Conservation (phyloP, 192 early-diverging fungal genomes). For the Entophlyctis luteolus region DNA sequence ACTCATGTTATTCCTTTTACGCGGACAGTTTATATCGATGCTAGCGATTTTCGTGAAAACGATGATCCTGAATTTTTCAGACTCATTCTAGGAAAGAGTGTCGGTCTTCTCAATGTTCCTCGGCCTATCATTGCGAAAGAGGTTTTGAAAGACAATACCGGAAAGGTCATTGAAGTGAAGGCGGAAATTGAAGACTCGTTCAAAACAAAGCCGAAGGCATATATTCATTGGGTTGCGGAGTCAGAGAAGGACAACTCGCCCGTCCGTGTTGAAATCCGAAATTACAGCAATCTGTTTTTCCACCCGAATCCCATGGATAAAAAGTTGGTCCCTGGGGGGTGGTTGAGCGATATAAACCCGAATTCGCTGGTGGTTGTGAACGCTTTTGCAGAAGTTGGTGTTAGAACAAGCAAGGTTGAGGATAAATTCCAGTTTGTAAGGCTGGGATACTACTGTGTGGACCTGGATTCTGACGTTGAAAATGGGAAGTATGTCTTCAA, state of each 20-base stretch:
- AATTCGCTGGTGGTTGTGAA: slow-evolving; percentile 70
- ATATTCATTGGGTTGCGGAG: slow-evolving; percentile 97
- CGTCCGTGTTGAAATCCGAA: slow-evolving; percentile 75
- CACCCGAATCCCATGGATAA: slow-evolving; percentile 82
- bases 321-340: slow-evolving; percentile 80
- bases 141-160: slow-evolving; percentile 70
- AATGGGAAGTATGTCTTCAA: slow-evolving; percentile 57
- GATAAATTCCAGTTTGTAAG: slow-evolving; percentile 91
- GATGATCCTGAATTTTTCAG: slow-evolving; percentile 96
- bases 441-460: slow-evolving; percentile 97
- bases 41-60: slow-evolving; percentile 83
- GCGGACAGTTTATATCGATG: slow-evolving; percentile 89
- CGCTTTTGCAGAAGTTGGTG: slow-evolving; percentile 79
- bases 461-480: slow-evolving; percentile 75
- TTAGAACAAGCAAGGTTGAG: slow-evolving; percentile 75
- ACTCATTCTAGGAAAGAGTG: slow-evolving; percentile 86
- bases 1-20: slow-evolving; percentile 87
- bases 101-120: slow-evolving; percentile 85
- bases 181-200: slow-evolving; percentile 72
- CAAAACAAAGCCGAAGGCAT: slow-evolving; percentile 83
- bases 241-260: slow-evolving; percentile 78
- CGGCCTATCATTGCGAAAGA: slow-evolving; percentile 82
- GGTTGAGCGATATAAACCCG: slow-evolving; percentile 81
- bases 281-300: slow-evolving; percentile 84
- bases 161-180: slow-evolving; percentile 77